phyloP scores from a whole-genome alignment of 805 yeast species.

The Suhomyces kilbournensis region DNA sequence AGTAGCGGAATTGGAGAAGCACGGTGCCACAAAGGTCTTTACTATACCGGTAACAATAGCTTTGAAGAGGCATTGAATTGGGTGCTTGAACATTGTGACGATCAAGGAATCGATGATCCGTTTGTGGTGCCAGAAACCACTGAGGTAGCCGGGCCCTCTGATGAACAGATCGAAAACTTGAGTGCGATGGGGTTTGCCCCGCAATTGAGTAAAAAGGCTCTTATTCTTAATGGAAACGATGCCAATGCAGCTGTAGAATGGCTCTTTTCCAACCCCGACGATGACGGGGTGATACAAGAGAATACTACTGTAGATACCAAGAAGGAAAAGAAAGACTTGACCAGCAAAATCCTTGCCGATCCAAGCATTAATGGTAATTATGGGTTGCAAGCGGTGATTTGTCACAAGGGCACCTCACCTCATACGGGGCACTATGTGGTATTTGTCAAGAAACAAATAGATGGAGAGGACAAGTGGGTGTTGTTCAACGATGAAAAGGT shows the following conservation, averaged over 20 bases:
- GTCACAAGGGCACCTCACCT: slow-evolving; percentile 86
- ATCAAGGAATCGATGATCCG: slow-evolving; percentile 68
- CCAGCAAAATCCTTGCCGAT: slow-evolving; percentile 10
- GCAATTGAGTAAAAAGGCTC: slow-evolving; percentile 69
- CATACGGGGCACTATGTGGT: slow-evolving; percentile 94
- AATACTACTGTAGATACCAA: slow-evolving; percentile 24
- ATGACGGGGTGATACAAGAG: slow-evolving; percentile 54
- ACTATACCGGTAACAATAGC: slow-evolving; percentile 62
- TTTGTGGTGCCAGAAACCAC: slow-evolving; percentile 31
- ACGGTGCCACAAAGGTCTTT: slow-evolving; percentile 65
- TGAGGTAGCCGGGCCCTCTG: slow-evolving; percentile 17
- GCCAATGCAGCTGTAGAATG: slow-evolving; percentile 84
- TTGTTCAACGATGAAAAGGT: slow-evolving; percentile 89
- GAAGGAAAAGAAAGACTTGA: slow-evolving; percentile 16
- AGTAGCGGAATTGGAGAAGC: slow-evolving; percentile 87
- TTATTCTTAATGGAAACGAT: slow-evolving; percentile 55
- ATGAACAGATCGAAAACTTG: slow-evolving; percentile 46
- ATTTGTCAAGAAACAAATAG: slow-evolving; percentile 48
- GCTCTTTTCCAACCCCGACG: slow-evolving; percentile 82
- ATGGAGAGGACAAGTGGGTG: slow-evolving; percentile 57
- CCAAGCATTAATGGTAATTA: slow-evolving; percentile 33
- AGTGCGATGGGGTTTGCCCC: slow-evolving; percentile 75
- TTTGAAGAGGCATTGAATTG: slow-evolving; percentile 83
- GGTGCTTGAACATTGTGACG: slow-evolving; percentile 88
- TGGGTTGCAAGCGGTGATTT: slow-evolving; percentile 60